Evolutionary conservation across 306 rosid genomes (phyloP).

Genomic region (Cucumis cinereus): DNA sequence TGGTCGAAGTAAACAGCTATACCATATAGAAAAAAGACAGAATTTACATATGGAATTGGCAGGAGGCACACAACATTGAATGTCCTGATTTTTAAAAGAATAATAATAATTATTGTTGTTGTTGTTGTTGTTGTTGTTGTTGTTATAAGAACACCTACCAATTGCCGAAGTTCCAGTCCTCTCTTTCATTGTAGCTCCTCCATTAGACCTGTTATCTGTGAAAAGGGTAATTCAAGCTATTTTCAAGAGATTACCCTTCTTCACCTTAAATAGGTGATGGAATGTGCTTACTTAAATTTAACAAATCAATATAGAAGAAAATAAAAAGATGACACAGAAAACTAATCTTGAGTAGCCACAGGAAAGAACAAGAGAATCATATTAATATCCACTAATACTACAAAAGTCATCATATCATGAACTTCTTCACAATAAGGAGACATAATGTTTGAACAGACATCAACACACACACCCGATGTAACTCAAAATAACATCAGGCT

Average conservation of each 20-base stretch:
- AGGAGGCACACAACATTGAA: neutral
- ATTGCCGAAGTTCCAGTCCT: conserved; percentile 26
- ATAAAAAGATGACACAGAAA: neutral
- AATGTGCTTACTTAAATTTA: neutral
- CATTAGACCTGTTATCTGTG: conserved; percentile 45
- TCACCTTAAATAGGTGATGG: neutral
- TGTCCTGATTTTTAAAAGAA: neutral
- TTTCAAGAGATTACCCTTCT: neutral
- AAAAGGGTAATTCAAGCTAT: neutral
- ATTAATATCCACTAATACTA: neutral
- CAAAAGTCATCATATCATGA: neutral
- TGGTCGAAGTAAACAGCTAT: neutral
- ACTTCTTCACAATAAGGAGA: neutral
- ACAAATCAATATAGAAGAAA: neutral
- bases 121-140: too few relatives aligned
- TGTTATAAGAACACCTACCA: conserved; percentile 26
- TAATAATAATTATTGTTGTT: neutral
- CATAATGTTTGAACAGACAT: neutral
- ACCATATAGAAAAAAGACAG: neutral
- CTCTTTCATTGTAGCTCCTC: conserved; percentile 28
- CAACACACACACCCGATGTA: neutral
- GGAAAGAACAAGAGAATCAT: neutral
- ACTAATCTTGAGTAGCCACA: neutral
- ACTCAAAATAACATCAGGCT: neutral
- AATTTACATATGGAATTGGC: neutral